Base-by-base conservation (phyloP, 1,284 basidiomycete genomes). In the Ustilago lituana region DNA sequence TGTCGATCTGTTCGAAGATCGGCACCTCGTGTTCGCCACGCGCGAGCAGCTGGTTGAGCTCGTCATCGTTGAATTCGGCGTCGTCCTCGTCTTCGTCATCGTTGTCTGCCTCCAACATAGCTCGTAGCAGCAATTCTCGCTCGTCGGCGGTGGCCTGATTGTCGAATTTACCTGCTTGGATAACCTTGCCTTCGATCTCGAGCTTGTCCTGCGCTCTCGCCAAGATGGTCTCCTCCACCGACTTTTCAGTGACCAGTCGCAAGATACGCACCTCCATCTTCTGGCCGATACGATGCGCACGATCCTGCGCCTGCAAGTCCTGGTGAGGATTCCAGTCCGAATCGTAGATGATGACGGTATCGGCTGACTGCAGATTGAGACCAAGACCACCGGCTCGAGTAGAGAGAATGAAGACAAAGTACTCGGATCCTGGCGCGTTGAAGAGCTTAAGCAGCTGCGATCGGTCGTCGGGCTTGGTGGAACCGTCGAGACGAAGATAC, bases 221-320 rank as follows among this genome's bases (percentile, higher is more conserved):
- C 73, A 96, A 90, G 87, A 98, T 97, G 9, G 94, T 92, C 84
- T 98, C 95, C 83, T 98, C 96, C 15, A 98, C 94, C 72, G 93
- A 96, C 85, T 95, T 94, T 83, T 95, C 93, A 6, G 95, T 98
- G 80, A 99, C 94, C 82, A 99, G 91, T 74, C 95, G 90, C 68
- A 98, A 85, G 72, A 99, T 98, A 36, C 94, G 89, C 33, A 99
- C 96, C 55, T 94, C 92, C 85, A 96, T 96, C 74, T 96, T 99
- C 82, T 99, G 96, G 66, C 96, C 96, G 79, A 98, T 98, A 88
- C 96, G 94, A 86, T 99, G 95, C 11, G 93, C 93, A 86, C 93
- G 82, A 47, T 87, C 86, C 75, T 87, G 86, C 3, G 87, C 87
- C 84, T 99, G 96, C 73, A 98, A 85, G 88, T 99, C 96, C 70